A percentile compares a stretch with the other conserved stretches of the same genome.
Conservation (phyloP, 129 eudicot species). For the Centaurea solstitialis region DNA sequence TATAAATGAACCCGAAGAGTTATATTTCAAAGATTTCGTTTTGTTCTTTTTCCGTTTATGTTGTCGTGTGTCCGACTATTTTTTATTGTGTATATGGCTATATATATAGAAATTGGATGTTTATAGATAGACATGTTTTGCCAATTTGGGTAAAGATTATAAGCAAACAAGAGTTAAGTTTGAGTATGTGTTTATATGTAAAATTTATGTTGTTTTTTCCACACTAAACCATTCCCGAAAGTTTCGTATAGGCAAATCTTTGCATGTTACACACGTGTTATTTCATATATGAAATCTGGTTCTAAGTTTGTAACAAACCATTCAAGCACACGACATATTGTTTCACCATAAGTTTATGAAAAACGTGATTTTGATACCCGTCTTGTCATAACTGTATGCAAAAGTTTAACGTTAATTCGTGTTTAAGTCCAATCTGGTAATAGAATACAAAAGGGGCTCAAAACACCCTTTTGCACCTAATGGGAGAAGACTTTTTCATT, state of each 20-base stretch:
- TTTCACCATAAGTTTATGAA: no score
- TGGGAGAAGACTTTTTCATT: neutral
- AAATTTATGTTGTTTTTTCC: neutral
- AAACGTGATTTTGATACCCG: neutral
- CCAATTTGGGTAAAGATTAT: neutral
- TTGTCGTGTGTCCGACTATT: constrained; percentile 16
- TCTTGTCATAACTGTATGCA: no score
- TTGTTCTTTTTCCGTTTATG: neutral
- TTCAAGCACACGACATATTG: neutral
- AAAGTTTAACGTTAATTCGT: neutral
- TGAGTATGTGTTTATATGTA: neutral
- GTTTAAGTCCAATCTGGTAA: no score
- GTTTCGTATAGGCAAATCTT: neutral
- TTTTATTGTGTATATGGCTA: constrained; percentile 13
- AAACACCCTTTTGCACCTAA: neutral
- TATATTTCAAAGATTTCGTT: neutral
- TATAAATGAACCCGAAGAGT: neutral
- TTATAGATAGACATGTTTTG: constrained; percentile 15
- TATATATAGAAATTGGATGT: neutral
- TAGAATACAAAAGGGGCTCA: neutral
- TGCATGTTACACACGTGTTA: neutral
- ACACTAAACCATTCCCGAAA: neutral
- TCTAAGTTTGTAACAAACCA: neutral
- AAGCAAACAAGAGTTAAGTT: neutral
- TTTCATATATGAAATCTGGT: neutral